Evolutionary conservation across 2,329 filamentous ascomycete species (phyloP), one percentile per base, ranked within the genome.

Genomic region (Xylaria sp.): DNA sequence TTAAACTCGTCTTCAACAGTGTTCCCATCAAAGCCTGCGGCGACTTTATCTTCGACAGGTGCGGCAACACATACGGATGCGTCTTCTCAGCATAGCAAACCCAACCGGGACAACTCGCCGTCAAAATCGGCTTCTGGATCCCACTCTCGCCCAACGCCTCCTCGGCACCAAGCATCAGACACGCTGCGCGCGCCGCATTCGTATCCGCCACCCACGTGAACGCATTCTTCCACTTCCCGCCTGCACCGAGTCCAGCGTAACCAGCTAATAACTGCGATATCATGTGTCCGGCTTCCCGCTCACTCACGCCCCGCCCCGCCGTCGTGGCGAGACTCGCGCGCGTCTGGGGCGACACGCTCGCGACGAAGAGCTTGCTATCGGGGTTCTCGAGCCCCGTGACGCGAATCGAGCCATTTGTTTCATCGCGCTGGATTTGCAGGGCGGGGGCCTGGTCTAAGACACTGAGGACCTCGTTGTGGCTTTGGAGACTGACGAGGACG

Each of bases 1-100:
- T 91, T 42, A 99, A 77, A 0, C 89, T 84, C 0, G 91, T 93
- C 75, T 99, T 99, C 58, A 99, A 74, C 48, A 97, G 80, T 0
- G 92, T 97, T 10, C 94, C 94, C 65, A 90, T 89, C 55, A 99
- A 76, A 30, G 94, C 93, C 74, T 99, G 94, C 11, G 94, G 93
- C 4, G 92, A 97, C 74, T 97, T 99, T 64, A 97, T 81, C 54
- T 85, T 85, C 59, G 92, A 97, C 57, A 99, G 80, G 73, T 99
- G 92, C 34, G 92, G 91, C 54, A 99, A 81, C 58, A 97, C 86
- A 70, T 97, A 88, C 1, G 94, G 92, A 70, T 99, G 94, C 58
- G 93, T 97, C 77, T 99, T 97, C 74, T 99, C 94, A 30, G 93
- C 93, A 71, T 99, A 99, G 76, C 94, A 99, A 58, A 99, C 93